Conservation (phyloP, 176 grass and related monocot genomes). For the Pharus latifolius region DNA sequence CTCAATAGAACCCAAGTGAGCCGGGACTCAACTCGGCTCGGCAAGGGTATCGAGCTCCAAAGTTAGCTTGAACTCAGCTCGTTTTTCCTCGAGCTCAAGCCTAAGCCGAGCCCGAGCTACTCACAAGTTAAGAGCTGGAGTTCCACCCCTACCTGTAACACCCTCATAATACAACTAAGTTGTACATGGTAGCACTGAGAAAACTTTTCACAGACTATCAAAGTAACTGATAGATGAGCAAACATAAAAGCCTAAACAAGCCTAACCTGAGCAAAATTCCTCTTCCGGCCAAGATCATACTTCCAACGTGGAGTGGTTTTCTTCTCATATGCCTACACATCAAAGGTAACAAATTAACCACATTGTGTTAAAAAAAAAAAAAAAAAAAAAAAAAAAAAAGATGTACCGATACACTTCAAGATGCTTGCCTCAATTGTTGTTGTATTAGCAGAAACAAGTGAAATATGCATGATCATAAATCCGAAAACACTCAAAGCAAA, state of each 20-base stretch:
- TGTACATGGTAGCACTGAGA: neutral
- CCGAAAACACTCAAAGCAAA: slow-evolving; percentile 86
- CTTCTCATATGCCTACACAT: slow-evolving; percentile 81
- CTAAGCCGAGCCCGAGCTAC: too few relatives aligned
- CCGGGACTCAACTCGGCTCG: too few relatives aligned
- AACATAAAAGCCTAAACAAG: neutral
- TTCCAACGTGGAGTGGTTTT: slow-evolving; percentile 86
- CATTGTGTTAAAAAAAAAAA: neutral
- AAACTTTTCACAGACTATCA: neutral
- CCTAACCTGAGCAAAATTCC: slow-evolving; percentile 83
- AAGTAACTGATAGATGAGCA: neutral
- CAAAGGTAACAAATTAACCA: slow-evolving; percentile 11
- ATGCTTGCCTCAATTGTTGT: slow-evolving; percentile 79
- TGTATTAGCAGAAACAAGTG: slow-evolving; percentile 76
- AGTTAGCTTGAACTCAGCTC: too few relatives aligned
- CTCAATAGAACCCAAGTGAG: too few relatives aligned
- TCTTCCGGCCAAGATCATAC: slow-evolving; percentile 86
- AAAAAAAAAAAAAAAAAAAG: neutral
- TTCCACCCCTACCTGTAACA: too few relatives aligned
- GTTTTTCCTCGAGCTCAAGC: too few relatives aligned
- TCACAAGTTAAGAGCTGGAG: too few relatives aligned
- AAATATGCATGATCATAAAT: slow-evolving; percentile 96
- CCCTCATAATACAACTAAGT: neutral
- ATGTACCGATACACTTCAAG: neutral
- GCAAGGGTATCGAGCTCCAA: too few relatives aligned